A percentile compares a stretch with the other conserved stretches of the same genome.
Evolutionary conservation across 129 eudicot genomes (phyloP).

Genomic region (Scalesia atractyloides): DNA sequence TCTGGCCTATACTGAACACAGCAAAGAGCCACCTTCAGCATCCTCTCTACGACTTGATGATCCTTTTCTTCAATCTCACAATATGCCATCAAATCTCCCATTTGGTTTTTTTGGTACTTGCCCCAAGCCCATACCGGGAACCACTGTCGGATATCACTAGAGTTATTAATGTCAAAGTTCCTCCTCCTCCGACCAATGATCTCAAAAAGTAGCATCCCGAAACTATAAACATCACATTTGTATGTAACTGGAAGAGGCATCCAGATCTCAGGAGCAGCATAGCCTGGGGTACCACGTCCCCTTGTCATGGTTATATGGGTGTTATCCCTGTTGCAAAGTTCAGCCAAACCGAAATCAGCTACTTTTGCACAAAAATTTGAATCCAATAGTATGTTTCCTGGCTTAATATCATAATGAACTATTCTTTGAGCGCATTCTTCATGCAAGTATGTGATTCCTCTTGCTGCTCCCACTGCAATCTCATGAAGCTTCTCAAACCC

Average conservation of each 20-base stretch:
- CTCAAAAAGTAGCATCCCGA: constrained; percentile 39
- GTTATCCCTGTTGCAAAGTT: constrained; percentile 33
- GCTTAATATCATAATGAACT: constrained; percentile 40
- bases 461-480: constrained; percentile 32
- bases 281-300: constrained; percentile 28
- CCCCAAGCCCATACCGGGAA: too few relatives aligned
- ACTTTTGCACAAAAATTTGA: constrained; percentile 34
- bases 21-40: too few relatives aligned
- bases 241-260: constrained; percentile 13
- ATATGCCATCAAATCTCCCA: too few relatives aligned
- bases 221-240: constrained; percentile 38
- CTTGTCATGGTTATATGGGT: constrained; percentile 32
- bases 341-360: constrained; percentile 36
- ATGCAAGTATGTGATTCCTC: constrained; percentile 36
- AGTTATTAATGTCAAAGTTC: not conserved
- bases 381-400: constrained; percentile 29
- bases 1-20: too few relatives aligned
- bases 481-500: constrained; percentile 22
- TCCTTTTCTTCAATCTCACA: too few relatives aligned
- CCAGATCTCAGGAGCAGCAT: constrained; percentile 37
- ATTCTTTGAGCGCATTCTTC: constrained; percentile 35
- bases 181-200: constrained; percentile 22
- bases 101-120: too few relatives aligned
- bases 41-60: too few relatives aligned
- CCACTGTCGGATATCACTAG: too few relatives aligned